Evolutionary conservation across 164 flowering plant genomes (phyloP).

Genomic region (Stephania yunnanensis): DNA sequence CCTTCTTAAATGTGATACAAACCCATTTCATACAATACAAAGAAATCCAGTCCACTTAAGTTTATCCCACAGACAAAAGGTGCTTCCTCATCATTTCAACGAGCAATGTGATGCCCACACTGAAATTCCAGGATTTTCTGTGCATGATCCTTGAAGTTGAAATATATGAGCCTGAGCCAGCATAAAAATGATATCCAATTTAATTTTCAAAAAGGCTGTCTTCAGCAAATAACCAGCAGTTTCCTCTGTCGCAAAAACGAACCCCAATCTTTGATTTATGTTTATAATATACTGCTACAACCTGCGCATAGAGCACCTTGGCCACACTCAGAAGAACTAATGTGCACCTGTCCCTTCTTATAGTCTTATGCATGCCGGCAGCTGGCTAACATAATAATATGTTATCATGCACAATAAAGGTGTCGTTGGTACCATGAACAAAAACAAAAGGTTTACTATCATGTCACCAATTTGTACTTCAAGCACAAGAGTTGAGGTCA

Average conservation of each 20-base stretch:
- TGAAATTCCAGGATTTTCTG: too few species aligned
- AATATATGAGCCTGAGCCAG: not conserved
- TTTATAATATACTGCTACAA: not conserved
- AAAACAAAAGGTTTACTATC: not conserved
- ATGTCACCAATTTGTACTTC: not conserved
- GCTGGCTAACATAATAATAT: too few species aligned
- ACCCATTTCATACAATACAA: too few species aligned
- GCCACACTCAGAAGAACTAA: not conserved
- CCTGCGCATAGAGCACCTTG: not conserved
- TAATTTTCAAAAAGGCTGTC: not conserved
- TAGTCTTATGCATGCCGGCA: not conserved
- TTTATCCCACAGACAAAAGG: too few species aligned
- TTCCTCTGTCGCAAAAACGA: not conserved
- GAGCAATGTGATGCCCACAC: too few species aligned
- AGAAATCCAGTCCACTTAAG: too few species aligned
- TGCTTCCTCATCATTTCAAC: too few species aligned
- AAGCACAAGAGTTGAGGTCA: not conserved
- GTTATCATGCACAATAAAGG: not conserved
- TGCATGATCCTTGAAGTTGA: not conserved
- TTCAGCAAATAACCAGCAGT: not conserved
- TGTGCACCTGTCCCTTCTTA: not conserved
- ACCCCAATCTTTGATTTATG: not conserved
- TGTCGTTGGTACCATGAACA: not conserved
- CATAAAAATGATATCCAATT: not conserved
- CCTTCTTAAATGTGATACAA: too few species aligned